Conservation (phyloP, 768 basidiomycete genomes). For the Fomitopsis pulvina region DNA sequence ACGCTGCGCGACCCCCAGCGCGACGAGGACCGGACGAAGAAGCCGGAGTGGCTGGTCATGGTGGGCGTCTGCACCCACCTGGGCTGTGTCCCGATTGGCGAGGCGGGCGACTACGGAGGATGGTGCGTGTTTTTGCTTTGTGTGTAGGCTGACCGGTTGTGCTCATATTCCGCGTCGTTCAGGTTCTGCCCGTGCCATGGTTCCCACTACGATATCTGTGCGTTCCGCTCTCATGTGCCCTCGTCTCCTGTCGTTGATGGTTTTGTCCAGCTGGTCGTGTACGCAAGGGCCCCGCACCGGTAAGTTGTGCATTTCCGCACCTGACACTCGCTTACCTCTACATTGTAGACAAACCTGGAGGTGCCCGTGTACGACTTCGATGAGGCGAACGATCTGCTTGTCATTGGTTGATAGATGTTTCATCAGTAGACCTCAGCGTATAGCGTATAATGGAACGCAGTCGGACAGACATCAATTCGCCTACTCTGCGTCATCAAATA, state of each 20-base stretch:
- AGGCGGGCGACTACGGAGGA: constrained; percentile 95
- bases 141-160: neutral
- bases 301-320: constrained; percentile 33
- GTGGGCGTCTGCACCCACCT: constrained; percentile 94
- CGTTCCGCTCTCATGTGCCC: constrained; percentile 23
- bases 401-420: constrained; percentile 60
- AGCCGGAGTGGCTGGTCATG: constrained; percentile 96
- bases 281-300: constrained; percentile 94
- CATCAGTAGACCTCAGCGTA: constrained; percentile 3
- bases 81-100: constrained; percentile 98
- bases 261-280: constrained; percentile 72
- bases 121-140: constrained; percentile 54
- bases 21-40: constrained; percentile 85
- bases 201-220: constrained; percentile 96
- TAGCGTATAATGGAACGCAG: constrained; percentile 6
- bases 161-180: neutral
- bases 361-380: constrained; percentile 85
- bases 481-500: too few species aligned
- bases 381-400: constrained; percentile 78
- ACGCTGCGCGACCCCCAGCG: constrained; percentile 84
- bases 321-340: constrained; percentile 7
- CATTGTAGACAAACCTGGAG: constrained; percentile 80
- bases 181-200: constrained; percentile 99
- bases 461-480: too few species aligned
- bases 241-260: constrained; percentile 4